Evolutionary conservation across 2,329 filamentous ascomycete genomes (phyloP), one percentile per base, ranked within the genome.

Genomic region (Fusarium sp.): DNA sequence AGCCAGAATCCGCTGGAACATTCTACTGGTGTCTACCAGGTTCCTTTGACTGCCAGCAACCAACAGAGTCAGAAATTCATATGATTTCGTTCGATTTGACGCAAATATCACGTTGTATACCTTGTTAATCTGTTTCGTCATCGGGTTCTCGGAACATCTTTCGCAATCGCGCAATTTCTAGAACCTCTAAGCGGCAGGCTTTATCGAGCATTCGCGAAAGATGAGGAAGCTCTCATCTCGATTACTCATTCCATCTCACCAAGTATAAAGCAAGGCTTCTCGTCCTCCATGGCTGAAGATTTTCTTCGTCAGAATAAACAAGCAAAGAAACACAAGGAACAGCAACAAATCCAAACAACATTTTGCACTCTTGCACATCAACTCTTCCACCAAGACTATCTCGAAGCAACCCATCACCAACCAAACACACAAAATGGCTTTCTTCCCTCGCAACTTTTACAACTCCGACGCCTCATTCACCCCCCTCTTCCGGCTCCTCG

Each of bases 401-500:
- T 57, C 65, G 65, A 73, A 71, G 41, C 65, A 66, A 47, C 60
- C 59, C 53, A 68, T 48, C 39, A 59, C 52, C 43, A 63, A 56
- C 47, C 57, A 68, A 67, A 38, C 61, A 47, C 57, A 44, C 77
- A 86, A 74, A 73, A 88, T 88, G 85, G 81, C 84, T 66, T 78
- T 87, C 78, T 87, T 87, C 78, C 79, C 82, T 56, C 80, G 80
- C 72, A 77, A 77, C 70, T 76, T 81, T 68, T 79, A 83, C 79
- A 75, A 79, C 70, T 66, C 76, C 61, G 77, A 81, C 72, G 71
- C 79, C 66, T 81, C 81, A 73, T 84, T 86, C 74, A 80, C 79
- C 33, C 82, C 84, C 49, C 82, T 88, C 70, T 87, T 88, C 81
- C 84, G 84, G 56, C 80, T 88, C 57, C 82, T 88, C 45, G 84